Evolutionary conservation across 805 yeast genomes (phyloP), one percentile per base, ranked within the genome.

Genomic region (Pichia deserticola): DNA sequence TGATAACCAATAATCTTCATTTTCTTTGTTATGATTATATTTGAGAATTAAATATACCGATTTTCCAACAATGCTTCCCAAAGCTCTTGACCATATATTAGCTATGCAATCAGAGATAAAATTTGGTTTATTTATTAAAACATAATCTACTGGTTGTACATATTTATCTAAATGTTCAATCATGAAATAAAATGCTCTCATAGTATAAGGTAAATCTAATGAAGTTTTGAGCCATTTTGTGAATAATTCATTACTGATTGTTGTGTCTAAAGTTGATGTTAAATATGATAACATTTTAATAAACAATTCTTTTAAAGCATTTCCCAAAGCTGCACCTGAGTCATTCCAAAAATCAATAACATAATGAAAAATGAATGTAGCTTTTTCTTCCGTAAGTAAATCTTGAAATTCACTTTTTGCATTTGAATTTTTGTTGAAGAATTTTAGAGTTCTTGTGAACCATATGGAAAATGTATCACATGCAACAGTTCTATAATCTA

Each of bases 261-360:
- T 56, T 7, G 40, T 9, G 33, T 47, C 40, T 37, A 50, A 30
- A 1, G 46, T 40, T 46, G 11, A 55, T 46, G 40, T 59, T 56
- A 42, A 66, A 27, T 80, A 68, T 2, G 57, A 53, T 10, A 83
- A 61, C 45, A 83, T 59, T 56, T 83, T 87, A 3, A 62, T 48
- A 44, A 88, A 75, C 42, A 89, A 59, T 34, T 80, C 86, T 48
- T 72, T 76, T 47, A 87, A 62, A 0, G 95, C 82, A 59, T 84
- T 86, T 6, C 84, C 79, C 30, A 86, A 63, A 0, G 95, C 82
- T 2, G 86, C 79, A 5, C 84, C 82, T 1, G 86, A 76, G 45
- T 82, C 86, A 47, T 78, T 79, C 81, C 89, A 82, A 61, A 77
- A 81, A 55, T 82, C 89, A 37, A 83, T 65, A 12, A 84, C 73